Percentiles rank a stretch among this genome's conserved stretches.
phyloP scores from a whole-genome alignment of 306 rosid species.

The Quercus gilva region DNA sequence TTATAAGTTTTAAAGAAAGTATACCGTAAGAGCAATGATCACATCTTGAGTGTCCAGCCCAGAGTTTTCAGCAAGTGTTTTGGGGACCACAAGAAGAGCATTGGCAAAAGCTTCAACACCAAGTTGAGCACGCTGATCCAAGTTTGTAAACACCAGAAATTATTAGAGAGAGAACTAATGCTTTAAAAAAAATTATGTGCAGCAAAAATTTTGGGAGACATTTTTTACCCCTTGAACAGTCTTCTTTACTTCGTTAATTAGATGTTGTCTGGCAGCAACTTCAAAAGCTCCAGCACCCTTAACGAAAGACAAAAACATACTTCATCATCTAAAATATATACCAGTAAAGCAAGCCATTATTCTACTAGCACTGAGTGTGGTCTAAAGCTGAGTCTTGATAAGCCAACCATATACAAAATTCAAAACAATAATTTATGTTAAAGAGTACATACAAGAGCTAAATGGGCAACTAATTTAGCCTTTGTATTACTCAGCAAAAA shows the following conservation, averaged over 20 bases:
- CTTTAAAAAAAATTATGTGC: neutral
- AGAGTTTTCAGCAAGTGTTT: slow-evolving; percentile 93
- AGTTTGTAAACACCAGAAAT: slow-evolving; percentile 17
- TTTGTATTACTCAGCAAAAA: neutral
- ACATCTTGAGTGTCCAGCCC: slow-evolving; percentile 96
- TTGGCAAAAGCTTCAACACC: slow-evolving; percentile 95
- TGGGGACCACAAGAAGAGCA: slow-evolving; percentile 97
- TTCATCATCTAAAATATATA: slow-evolving; percentile 18
- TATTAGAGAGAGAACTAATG: neutral
- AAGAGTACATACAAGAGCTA: neutral
- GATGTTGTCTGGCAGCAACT: slow-evolving; percentile 91
- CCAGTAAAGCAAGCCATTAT: slow-evolving; percentile 13
- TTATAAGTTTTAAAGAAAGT: neutral
- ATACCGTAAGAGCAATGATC: slow-evolving; percentile 79
- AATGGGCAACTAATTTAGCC: neutral
- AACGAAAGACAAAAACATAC: slow-evolving; percentile 19
- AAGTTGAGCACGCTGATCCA: slow-evolving; percentile 92
- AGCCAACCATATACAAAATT: neutral
- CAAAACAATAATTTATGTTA: neutral
- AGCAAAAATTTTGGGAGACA: neutral
- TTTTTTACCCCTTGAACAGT: slow-evolving; percentile 91
- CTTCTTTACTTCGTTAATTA: slow-evolving; percentile 82
- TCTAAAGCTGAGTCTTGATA: neutral
- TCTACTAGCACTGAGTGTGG: neutral
- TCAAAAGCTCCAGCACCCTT: slow-evolving; percentile 99